Evolutionary conservation across 768 basidiomycete species (phyloP).

Genomic region (Amanita pallidorosea): DNA sequence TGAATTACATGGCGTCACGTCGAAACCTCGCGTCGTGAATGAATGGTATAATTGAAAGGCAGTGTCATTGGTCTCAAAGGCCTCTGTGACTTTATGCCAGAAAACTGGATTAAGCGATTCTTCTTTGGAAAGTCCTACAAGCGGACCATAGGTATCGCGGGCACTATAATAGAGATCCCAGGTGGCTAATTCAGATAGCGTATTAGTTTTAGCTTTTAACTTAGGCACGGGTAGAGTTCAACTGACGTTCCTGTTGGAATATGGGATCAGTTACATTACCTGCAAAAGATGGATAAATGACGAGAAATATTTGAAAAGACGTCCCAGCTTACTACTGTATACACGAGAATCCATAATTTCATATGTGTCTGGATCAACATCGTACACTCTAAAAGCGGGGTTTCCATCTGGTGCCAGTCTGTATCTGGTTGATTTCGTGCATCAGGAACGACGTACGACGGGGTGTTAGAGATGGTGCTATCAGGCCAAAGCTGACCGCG

Average conservation of each 20-base stretch:
- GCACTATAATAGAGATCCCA: slow-evolving; percentile 53
- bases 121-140: slow-evolving; percentile 25
- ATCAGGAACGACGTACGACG: slow-evolving; percentile 24
- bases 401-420: slow-evolving; percentile 29
- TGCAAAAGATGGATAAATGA: slow-evolving; percentile 10
- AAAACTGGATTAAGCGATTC: slow-evolving; percentile 38
- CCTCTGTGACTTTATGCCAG: slow-evolving; percentile 53
- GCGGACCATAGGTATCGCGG: slow-evolving; percentile 36
- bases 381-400: slow-evolving; percentile 49
- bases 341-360: slow-evolving; percentile 51
- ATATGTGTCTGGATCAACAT: slow-evolving; percentile 56
- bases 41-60: slow-evolving; percentile 36
- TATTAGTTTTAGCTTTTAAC: background rate
- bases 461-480: slow-evolving; percentile 50
- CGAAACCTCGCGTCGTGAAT: slow-evolving; percentile 29
- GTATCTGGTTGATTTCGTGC: background rate
- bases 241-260: slow-evolving; percentile 38
- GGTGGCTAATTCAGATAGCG: slow-evolving; percentile 20
- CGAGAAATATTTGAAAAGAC: background rate
- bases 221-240: background rate
- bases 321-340: slow-evolving; percentile 29
- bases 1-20: slow-evolving; percentile 21
- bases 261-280: slow-evolving; percentile 29
- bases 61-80: slow-evolving; percentile 33
- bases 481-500: slow-evolving; percentile 35